These are phyloP conservation scores for Diplodia mutila DNA, from an alignment of 2,329 filamentous ascomycete species.

Conservation along the genomic window DNA sequence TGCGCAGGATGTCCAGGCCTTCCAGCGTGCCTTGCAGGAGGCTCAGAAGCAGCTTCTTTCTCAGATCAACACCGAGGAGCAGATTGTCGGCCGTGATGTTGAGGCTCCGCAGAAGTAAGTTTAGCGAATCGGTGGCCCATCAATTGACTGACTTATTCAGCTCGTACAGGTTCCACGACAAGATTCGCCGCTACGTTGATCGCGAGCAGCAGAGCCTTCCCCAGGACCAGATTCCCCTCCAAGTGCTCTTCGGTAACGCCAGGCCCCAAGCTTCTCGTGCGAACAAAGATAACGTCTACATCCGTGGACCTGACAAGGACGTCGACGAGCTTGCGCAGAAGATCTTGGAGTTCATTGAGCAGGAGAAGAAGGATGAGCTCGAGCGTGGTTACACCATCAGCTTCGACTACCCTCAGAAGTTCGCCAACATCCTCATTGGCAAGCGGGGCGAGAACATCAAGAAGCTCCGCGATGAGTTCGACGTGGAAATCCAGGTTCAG, in stretches of 20 bases:
- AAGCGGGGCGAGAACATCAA: conserved; percentile 70
- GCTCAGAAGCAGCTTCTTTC: conserved; percentile 61
- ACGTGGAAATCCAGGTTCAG: conserved; percentile 82
- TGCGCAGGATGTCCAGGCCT: conserved; percentile 57
- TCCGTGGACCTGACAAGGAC: conserved; percentile 75
- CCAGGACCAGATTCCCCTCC: conserved; percentile 59
- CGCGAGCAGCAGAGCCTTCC: conserved; percentile 57
- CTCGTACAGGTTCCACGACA: conserved; percentile 58
- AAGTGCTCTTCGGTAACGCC: conserved; percentile 55
- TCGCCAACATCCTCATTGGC: conserved; percentile 80
- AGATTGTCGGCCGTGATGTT: conserved; percentile 59
- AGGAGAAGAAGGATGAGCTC: conserved; percentile 90
- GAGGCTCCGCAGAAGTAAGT: conserved; percentile 56
- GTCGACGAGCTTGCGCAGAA: conserved; percentile 75
- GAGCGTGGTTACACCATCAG: conserved; percentile 84
- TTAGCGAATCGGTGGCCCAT: conserved; percentile 25
- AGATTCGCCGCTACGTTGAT: conserved; percentile 63
- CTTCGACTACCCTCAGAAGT: conserved; percentile 95
- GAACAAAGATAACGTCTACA: conserved; percentile 59
- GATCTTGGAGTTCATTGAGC: conserved; percentile 77
- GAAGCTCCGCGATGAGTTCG: conserved; percentile 69
- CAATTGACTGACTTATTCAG: conserved; percentile 30
- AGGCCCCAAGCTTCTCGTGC: conserved; percentile 56
- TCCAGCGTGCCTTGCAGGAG: conserved; percentile 61
- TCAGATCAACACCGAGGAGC: conserved; percentile 58